Percentiles rank a stretch among this genome's conserved stretches.
Evolutionary conservation across 352 stramenopile genomes (phyloP).

Genomic region (Pythium aphanidermatum): DNA sequence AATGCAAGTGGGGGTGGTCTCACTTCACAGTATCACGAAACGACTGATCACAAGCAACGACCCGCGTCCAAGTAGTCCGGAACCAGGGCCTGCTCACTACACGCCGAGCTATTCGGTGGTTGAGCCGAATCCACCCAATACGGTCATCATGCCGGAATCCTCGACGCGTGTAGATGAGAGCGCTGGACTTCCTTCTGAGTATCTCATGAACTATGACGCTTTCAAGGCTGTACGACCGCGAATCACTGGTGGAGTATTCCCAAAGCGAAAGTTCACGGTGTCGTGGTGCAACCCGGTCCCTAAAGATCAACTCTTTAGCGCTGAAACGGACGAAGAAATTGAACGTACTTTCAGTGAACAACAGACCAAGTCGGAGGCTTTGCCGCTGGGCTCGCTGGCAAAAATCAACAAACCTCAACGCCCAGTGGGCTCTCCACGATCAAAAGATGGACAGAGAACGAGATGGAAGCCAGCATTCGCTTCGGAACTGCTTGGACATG

Average conservation of each 20-base stretch:
- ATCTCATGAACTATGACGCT: conserved; percentile 69
- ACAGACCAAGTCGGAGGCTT: background rate
- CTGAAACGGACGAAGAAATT: conserved; percentile 17
- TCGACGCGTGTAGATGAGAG: conserved; percentile 16
- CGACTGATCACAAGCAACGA: conserved; percentile 6
- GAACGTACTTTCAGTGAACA: conserved; percentile 17
- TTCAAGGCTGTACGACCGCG: conserved; percentile 56
- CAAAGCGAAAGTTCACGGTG: conserved; percentile 45
- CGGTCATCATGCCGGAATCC: conserved; percentile 48
- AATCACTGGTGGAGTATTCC: conserved; percentile 36
- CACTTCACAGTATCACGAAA: conserved; percentile 8
- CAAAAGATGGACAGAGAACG: too few relatives aligned
- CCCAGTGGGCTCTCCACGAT: too few relatives aligned
- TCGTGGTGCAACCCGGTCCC: conserved; percentile 77
- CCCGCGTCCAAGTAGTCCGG: conserved; percentile 37
- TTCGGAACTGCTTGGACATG: too few relatives aligned
- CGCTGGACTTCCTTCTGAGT: conserved; percentile 34
- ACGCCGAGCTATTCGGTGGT: conserved; percentile 38
- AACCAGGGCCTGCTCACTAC: conserved; percentile 70
- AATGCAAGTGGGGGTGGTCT: conserved; percentile 1
- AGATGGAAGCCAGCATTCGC: too few relatives aligned
- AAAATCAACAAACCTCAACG: too few relatives aligned
- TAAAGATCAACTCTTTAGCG: conserved; percentile 13
- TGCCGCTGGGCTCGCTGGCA: conserved; percentile 9
- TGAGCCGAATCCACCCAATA: conserved; percentile 26